Evolutionary conservation across 306 rosid genomes (phyloP).

Genomic region (Casuarina equisetifolia): DNA sequence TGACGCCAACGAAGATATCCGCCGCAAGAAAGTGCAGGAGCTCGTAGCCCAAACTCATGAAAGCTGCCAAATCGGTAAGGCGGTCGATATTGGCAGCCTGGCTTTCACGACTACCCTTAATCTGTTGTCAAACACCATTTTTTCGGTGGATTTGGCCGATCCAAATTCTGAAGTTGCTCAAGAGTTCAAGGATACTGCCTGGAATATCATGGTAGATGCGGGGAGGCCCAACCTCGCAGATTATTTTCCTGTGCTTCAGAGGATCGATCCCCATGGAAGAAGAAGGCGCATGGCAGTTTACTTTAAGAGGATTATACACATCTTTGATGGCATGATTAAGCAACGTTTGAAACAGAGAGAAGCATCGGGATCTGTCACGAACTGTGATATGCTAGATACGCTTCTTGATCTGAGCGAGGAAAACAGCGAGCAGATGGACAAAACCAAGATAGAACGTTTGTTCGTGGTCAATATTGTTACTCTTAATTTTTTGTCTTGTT

Average conservation of each 20-base stretch:
- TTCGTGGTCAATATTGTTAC: neutral
- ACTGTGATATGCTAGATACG: constrained; percentile 38
- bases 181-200: constrained; percentile 34
- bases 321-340: constrained; percentile 18
- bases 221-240: constrained; percentile 48
- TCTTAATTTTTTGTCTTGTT: neutral
- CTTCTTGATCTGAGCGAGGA: constrained; percentile 41
- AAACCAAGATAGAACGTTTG: neutral
- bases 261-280: constrained; percentile 44
- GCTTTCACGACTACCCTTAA: constrained; percentile 43
- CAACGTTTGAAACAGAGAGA: constrained; percentile 33
- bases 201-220: constrained; percentile 27
- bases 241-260: constrained; percentile 39
- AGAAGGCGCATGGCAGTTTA: constrained; percentile 5
- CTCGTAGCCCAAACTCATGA: constrained; percentile 22
- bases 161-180: constrained; percentile 20
- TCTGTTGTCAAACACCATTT: constrained; percentile 44
- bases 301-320: constrained; percentile 15
- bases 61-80: constrained; percentile 22
- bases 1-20: constrained; percentile 20
- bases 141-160: constrained; percentile 39
- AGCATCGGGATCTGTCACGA: neutral
- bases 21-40: constrained; percentile 25
- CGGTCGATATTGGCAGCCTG: constrained; percentile 39
- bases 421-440: constrained; percentile 31